These are phyloP conservation scores for Scleromitrula shiraiana DNA, from an alignment of 2,329 filamentous ascomycete species.

Conservation along the genomic window DNA sequence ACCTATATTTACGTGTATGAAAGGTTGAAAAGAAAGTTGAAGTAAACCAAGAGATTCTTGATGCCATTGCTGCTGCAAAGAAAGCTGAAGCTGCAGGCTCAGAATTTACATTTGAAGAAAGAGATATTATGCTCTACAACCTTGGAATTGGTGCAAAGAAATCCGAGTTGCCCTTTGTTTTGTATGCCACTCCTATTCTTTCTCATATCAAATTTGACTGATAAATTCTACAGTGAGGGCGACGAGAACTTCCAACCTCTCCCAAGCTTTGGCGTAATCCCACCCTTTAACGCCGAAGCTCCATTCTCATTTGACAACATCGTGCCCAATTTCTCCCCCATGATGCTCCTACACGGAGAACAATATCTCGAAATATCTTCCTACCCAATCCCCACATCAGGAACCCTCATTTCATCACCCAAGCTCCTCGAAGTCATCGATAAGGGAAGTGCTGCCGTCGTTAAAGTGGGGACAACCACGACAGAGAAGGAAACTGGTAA, in stretches of 20 bases:
- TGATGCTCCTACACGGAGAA: conserved; percentile 98
- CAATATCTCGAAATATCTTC: conserved; percentile 94
- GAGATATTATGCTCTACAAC: conserved; percentile 91
- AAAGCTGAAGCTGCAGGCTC: conserved; percentile 63
- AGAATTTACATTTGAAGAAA: conserved; percentile 75
- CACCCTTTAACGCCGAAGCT: conserved; percentile 76
- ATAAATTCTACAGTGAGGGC: conserved; percentile 50
- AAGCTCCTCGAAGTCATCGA: conserved; percentile 90
- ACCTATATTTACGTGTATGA: conserved; percentile 20
- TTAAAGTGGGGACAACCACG: conserved; percentile 73
- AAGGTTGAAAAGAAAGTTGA: conserved; percentile 26
- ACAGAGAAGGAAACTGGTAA: conserved; percentile 78
- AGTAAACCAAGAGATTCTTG: conserved; percentile 57
- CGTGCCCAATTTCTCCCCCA: conserved; percentile 92
- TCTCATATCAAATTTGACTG: background rate
- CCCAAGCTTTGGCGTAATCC: conserved; percentile 93
- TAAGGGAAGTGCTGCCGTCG: conserved; percentile 83
- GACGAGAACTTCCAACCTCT: conserved; percentile 87
- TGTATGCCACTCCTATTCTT: conserved; percentile 37
- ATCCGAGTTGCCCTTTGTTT: conserved; percentile 79
- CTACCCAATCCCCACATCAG: conserved; percentile 83
- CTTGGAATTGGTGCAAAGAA: conserved; percentile 88
- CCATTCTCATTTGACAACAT: conserved; percentile 76
- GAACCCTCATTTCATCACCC: conserved; percentile 64
- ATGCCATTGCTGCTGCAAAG: conserved; percentile 69